Evolutionary conservation across 2,329 filamentous ascomycete genomes (phyloP).

Genomic region (Coniella lustricola): DNA sequence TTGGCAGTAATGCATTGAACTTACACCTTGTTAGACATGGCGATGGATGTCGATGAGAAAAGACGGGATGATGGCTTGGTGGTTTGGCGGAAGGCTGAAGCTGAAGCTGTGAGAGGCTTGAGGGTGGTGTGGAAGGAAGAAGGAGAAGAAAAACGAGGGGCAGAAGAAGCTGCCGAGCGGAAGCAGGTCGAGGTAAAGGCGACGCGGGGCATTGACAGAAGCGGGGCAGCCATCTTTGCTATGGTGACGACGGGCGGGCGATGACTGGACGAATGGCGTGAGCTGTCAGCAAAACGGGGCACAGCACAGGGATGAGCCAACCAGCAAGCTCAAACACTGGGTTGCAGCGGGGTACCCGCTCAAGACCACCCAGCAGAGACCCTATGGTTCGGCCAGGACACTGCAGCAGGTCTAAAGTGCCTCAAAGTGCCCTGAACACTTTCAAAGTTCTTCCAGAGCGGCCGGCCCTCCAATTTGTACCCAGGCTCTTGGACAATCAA

Average conservation of each 20-base stretch:
- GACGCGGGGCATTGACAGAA: constrained; percentile 23
- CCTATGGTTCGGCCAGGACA: neutral
- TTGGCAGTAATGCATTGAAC: constrained; percentile 26
- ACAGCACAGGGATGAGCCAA: constrained; percentile 15
- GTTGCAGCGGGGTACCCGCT: neutral
- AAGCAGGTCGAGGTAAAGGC: constrained; percentile 25
- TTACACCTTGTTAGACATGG: constrained; percentile 67
- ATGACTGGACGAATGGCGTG: constrained; percentile 14
- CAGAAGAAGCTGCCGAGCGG: constrained; percentile 22
- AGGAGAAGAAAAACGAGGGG: constrained; percentile 28
- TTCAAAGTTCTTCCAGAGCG: too few species aligned
- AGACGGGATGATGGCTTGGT: constrained; percentile 28
- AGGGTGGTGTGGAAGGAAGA: constrained; percentile 23
- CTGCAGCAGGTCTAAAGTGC: too few species aligned
- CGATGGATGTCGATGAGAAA: constrained; percentile 36
- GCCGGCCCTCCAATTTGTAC: too few species aligned
- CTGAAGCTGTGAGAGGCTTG: constrained; percentile 21
- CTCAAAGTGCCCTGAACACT: too few species aligned
- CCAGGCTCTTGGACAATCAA: too few species aligned
- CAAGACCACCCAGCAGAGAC: neutral
- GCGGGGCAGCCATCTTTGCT: constrained; percentile 30
- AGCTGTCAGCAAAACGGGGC: constrained; percentile 15
- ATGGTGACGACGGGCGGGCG: constrained; percentile 1
- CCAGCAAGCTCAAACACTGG: constrained; percentile 10
- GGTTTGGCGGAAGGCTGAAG: constrained; percentile 28